Percentiles rank a stretch among this genome's conserved stretches.
Conservation (phyloP, 2,329 filamentous ascomycete genomes). For the Fusarium napiforme region DNA sequence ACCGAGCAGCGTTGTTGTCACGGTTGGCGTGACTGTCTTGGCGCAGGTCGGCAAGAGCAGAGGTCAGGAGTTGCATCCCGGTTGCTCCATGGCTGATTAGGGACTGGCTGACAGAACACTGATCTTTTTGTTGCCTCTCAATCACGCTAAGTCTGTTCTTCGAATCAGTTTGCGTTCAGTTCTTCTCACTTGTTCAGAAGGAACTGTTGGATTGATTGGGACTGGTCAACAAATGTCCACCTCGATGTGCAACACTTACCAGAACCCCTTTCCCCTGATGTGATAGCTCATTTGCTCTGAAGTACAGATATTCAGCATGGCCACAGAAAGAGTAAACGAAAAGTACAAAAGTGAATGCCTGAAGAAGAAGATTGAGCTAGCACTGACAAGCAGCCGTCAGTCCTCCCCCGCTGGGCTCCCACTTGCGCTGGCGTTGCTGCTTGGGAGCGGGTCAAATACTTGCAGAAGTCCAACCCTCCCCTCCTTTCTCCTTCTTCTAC, state of each 20-base stretch:
- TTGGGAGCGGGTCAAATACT: neutral
- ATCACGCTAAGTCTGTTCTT: neutral
- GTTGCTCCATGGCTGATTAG: too few species aligned
- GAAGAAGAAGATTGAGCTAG: neutral
- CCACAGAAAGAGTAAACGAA: neutral
- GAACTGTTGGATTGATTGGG: accelerated
- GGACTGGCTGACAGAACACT: neutral
- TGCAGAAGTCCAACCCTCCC: too few species aligned
- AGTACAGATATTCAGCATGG: neutral
- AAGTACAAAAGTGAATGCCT: accelerated
- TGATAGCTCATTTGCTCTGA: too few species aligned
- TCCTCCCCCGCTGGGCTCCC: neutral
- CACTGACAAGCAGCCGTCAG: neutral
- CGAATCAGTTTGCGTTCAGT: accelerated
- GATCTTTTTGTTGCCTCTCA: accelerated
- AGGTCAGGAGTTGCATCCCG: too few species aligned
- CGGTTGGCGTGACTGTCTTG: too few species aligned
- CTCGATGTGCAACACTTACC: neutral
- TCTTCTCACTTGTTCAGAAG: too few species aligned
- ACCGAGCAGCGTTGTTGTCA: too few species aligned
- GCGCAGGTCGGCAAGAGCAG: too few species aligned
- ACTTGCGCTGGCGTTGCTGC: neutral
- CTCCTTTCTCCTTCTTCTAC: neutral
- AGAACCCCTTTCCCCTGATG: too few species aligned
- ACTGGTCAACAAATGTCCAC: accelerated